Evolutionary conservation across 2,329 filamentous ascomycete genomes (phyloP), one percentile per base, ranked within the genome.

Genomic region (Diaporthe caulivora): DNA sequence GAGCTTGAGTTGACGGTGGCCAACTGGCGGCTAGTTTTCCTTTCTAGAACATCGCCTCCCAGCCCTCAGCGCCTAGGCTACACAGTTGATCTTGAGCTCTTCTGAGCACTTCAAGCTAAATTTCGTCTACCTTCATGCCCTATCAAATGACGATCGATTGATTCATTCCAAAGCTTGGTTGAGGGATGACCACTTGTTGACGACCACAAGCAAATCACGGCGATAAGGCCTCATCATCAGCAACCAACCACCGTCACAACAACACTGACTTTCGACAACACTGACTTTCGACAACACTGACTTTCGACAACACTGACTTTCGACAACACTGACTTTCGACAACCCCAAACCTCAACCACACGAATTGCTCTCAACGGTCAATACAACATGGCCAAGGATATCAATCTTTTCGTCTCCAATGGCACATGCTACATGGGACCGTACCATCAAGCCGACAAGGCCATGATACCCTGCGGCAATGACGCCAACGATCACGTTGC

Each of bases 401-500:
- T 75, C 7, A 78, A 80, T 60, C 71, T 77, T 42, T 78, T 73
- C 69, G 75, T 82, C 70, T 80, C 80, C 70, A 83, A 82, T 72
- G 81, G 81, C 54, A 82, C 80, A 51, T 83, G 81, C 74, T 81
- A 81, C 70, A 70, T 44, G 5, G 78, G 76, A 9, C 47, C 74
- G 0, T 74, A 76, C 6, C 37, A 74, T 2, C 67, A 76, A 26
- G 72, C 75, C 26, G 70, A 71, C 15, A 26, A 55, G 13, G 72
- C 60, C 37, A 80, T 81, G 74, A 77, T 83, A 15, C 80, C 81
- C 1, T 83, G 81, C 58, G 81, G 81, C 49, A 83, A 83, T 57
- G 77, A 73, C 13, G 78, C 72, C 7, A 78, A 80, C 53, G 81
- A 81, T 10, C 71, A 80, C 54, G 72, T 78, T 47, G 77, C 80